Evolutionary conservation across 2,329 filamentous ascomycete species (phyloP), one percentile per base, ranked within the genome.

Genomic region (Ambrosiella beaveri): DNA sequence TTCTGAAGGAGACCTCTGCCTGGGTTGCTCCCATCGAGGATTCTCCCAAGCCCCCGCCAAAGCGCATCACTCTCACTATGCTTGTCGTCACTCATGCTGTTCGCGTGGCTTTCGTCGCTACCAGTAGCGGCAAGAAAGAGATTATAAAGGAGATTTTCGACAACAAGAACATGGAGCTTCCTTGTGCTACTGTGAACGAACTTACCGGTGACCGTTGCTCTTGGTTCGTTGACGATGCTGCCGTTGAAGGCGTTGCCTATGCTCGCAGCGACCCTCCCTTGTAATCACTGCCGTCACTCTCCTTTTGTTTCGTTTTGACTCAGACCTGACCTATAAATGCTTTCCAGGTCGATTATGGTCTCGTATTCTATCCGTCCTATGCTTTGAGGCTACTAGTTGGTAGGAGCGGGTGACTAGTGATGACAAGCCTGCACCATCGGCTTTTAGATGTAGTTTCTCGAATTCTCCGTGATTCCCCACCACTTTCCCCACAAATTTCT

Each of bases 141-240:
- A 85, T 97, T 57, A 77, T 97, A 79, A 93, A 88, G 78, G 75
- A 86, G 67, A 96, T 97, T 64, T 95, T 98, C 67, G 88, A 93
- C 69, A 82, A 88, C 63, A 84, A 86, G 63, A 82, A 84, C 7
- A 82, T 83, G 1, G 82, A 80, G 40, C 74, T 97, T 61, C 93
- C 93, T 1, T 95, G 89, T 68, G 82, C 87, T 1, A 75, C 97
- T 63, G 84, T 98, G 66, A 98, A 98, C 69, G 80, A 86, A 65
- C 81, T 80, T 47, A 85, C 81, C 2, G 88, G 86, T 50, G 89
- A 95, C 63, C 85, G 88, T 65, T 88, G 89, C 66, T 93, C 83
- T 72, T 98, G 93, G 93, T 97, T 98, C 68, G 88, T 90, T 49
- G 93, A 97, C 68, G 78, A 82, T 66, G 75, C 86, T 3, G 91